Evolutionary conservation across 176 grass and related monocot species (phyloP), one percentile per base, ranked within the genome.

Genomic region (Ensete glaucum): DNA sequence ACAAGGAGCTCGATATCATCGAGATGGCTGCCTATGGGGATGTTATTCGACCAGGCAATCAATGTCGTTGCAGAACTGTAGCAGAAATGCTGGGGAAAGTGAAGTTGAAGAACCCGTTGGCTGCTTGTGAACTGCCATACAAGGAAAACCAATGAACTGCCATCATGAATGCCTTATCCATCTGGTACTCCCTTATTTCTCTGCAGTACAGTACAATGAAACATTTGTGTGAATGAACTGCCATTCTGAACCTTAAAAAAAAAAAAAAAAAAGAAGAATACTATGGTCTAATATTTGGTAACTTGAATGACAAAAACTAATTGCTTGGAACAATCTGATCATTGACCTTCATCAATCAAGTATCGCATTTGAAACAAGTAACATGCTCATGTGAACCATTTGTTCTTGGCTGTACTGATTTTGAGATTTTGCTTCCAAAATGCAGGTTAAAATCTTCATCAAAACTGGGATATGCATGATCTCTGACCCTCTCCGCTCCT

Each of bases 1-100:
- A 92, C 52, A 90, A 87, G 77, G 93, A 92, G 73, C 90, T 97
- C 58, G 93, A 97, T 81, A 68, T 92, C 76, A 92, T 97, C 67
- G 93, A 97, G 81, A 97, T 90, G 93, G 93, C 93, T 10, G 83
- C 88, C 58, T 97, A 92, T 11, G 93, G 93, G 23, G 87, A 96
- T 72, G 82, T 96, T 62, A 78, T 90, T 81, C 93, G 89, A 25
- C 93, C 89, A 48, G 93, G 89, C 17, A 96, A 96, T 62, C 85
- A 92, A 63, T 96, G 93, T 53, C 85, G 87, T 12, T 92, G 89
- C 74, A 87, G 80, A 81, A 90, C 87, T 11, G 87, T 96, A 29
- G 93, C 85, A 67, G 93, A 96, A 81, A 90, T 96, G 93, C 87
- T 96, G 3, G 93, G 93, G 26, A 43, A 85, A 25, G 83, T 88